Evolutionary conservation across 2,329 filamentous ascomycete genomes (phyloP), one percentile per base, ranked within the genome.

Genomic region (Calonectria hawksworthii): DNA sequence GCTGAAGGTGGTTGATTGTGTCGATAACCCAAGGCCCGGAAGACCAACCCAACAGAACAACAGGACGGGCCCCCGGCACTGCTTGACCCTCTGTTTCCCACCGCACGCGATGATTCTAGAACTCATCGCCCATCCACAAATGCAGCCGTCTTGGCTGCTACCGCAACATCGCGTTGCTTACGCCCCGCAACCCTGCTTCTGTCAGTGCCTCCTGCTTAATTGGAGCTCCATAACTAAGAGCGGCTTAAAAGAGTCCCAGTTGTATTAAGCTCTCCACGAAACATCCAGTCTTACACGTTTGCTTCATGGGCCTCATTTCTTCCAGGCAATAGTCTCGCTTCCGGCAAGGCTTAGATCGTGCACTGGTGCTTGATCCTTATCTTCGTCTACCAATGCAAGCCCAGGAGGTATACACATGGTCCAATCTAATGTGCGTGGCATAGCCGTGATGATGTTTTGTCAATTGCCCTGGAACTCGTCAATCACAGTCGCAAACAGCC

Each of bases 251-350:
- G 26, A 4, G 28, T 6, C 61, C 38, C 61, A 26, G 52, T 34
- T 28, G 26, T 28, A 28, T 47, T 23, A 34, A 65, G 61, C 26
- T 61, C 36, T 52, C 26, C n/a, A 52, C 32, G 18, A 44, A 34
- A 30, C 54, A 47, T 32, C 47, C 56, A 64, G 44, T 68, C 54
- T 30, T 38, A 47, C 52, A 21, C 44, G 38, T 63, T 63, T 41
- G 14, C 36, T 28, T 21, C 59, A 56, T 41, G 66, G 71, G 56
- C 66, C 66, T 52, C 72, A 70, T 66, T 70, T 70, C 38, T 63
- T 59, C 18, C 21, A 26, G 36, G 51, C 50, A 21, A 11, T 61
- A 36, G 51, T 59, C 36, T 52, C 10, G n/a, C 32, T 73, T 34
- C 28, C 38, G 38, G 50, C 41, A 61, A 51, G 38, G 26, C 21